phyloP scores from a whole-genome alignment of 1,284 basidiomycete species.

The Puccinia polysora region DNA sequence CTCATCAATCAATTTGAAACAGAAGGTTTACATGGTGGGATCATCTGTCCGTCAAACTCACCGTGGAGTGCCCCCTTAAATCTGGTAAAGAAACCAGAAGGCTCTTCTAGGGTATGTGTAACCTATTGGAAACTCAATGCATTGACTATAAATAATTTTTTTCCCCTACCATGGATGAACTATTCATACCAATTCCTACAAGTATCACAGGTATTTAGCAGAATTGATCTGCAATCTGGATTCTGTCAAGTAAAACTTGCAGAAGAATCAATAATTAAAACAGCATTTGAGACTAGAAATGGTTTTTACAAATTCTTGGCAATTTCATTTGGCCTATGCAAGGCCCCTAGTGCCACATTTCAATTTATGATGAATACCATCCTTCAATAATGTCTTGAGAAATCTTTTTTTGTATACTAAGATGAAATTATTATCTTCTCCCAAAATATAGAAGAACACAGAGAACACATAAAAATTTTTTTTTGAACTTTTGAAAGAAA shows the following conservation, averaged over 20 bases:
- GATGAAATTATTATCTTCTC: constrained; percentile 14
- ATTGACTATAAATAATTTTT: constrained; percentile 6
- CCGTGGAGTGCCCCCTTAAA: background rate
- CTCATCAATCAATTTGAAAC: constrained; percentile 8
- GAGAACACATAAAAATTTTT: background rate
- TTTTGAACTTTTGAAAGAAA: constrained; percentile 1
- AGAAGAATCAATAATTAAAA: background rate
- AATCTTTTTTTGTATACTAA: constrained; percentile 9
- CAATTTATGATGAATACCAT: constrained; percentile 48
- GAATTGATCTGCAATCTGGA: background rate
- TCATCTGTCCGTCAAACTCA: constrained; percentile 1
- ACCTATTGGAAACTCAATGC: constrained; percentile 16
- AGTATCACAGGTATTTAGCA: background rate
- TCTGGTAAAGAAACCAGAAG: constrained; percentile 2
- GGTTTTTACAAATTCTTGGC: constrained; percentile 10
- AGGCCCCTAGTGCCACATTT: constrained; percentile 45
- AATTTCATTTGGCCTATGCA: constrained; percentile 43
- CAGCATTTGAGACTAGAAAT: background rate
- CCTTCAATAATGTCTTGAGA: background rate
- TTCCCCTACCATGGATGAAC: constrained; percentile 1
- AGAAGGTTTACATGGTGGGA: background rate
- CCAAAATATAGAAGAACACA: background rate
- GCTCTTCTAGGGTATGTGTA: background rate
- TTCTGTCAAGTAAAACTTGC: constrained; percentile 1
- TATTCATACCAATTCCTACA: background rate